phyloP scores from a whole-genome alignment of 768 basidiomycete species.

The Leccinum incarnatum region DNA sequence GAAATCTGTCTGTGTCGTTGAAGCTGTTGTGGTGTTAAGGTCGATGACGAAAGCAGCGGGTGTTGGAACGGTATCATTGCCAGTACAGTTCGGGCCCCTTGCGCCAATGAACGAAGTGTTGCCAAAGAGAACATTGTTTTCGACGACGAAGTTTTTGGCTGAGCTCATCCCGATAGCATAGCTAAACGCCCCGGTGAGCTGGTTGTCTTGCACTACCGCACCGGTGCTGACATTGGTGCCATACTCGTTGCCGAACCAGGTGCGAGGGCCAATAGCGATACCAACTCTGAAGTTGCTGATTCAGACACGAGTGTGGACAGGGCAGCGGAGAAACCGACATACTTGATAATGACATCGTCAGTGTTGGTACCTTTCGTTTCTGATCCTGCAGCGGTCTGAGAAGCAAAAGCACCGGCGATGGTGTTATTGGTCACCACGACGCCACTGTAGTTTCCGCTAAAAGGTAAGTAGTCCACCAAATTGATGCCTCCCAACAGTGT shows the following conservation, averaged over 20 bases:
- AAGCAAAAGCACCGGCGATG: constrained; percentile 69
- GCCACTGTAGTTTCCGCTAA: constrained; percentile 59
- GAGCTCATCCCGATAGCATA: constrained; percentile 69
- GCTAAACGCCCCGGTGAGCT: constrained; percentile 64
- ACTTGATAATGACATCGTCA: constrained; percentile 71
- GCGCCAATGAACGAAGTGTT: constrained; percentile 77
- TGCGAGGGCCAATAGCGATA: constrained; percentile 75
- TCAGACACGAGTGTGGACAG: constrained; percentile 5
- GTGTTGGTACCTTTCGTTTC: constrained; percentile 54
- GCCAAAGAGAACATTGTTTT: constrained; percentile 56
- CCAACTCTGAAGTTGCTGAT: constrained; percentile 54
- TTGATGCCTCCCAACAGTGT: constrained; percentile 77
- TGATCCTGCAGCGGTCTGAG: constrained; percentile 36
- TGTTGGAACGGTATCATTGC: constrained; percentile 45
- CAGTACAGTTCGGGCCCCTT: constrained; percentile 62
- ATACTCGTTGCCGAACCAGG: constrained; percentile 66
- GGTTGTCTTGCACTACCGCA: constrained; percentile 58
- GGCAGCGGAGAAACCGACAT: constrained; percentile 20
- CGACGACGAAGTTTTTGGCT: constrained; percentile 63
- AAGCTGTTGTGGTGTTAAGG: constrained; percentile 34
- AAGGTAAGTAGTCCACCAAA: constrained; percentile 71
- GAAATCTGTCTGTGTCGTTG: constrained; percentile 54
- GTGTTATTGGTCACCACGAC: constrained; percentile 66
- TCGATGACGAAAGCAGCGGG: constrained; percentile 63
- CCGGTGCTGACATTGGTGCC: constrained; percentile 51